Evolutionary conservation across 1,284 basidiomycete genomes (phyloP).

Genomic region (Sphagnurus paluster): DNA sequence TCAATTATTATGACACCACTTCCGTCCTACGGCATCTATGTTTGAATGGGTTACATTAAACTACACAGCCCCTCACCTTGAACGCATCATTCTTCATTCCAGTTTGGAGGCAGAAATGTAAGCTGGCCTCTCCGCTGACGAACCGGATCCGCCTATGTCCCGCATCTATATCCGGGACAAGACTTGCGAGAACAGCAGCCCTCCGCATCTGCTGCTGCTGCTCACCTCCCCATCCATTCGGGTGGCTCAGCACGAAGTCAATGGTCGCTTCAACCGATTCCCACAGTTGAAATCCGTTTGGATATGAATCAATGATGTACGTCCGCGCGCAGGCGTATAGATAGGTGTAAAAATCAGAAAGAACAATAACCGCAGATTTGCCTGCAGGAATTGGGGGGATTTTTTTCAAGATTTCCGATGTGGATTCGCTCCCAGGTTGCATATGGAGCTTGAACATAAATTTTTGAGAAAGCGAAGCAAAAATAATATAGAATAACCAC

Average conservation of each 20-base stretch:
- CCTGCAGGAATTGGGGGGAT: conserved; percentile 41
- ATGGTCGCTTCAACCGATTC: conserved; percentile 27
- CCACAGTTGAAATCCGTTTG: conserved; percentile 37
- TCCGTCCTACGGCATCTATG: conserved; percentile 22
- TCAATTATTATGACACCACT: conserved; percentile 47
- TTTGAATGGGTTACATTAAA: not conserved
- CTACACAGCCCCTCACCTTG: conserved; percentile 27
- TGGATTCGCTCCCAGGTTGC: conserved; percentile 11
- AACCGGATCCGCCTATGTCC: conserved; percentile 43
- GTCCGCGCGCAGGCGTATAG: conserved; percentile 42
- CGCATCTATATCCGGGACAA: conserved; percentile 28
- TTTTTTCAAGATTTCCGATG: conserved; percentile 16
- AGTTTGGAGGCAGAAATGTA: conserved; percentile 45
- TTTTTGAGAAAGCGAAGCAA: not conserved
- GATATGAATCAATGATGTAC: conserved; percentile 51
- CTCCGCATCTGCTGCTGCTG: conserved; percentile 42
- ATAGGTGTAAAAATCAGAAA: conserved; percentile 53
- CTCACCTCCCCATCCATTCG: conserved; percentile 44
- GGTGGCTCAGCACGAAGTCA: conserved; percentile 40
- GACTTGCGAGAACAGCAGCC: conserved; percentile 37
- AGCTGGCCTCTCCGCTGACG: conserved; percentile 51
- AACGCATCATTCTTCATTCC: conserved; percentile 38
- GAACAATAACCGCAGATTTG: conserved; percentile 42
- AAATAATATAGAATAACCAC: not conserved
- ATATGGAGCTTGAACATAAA: conserved; percentile 21